Conservation (phyloP, 2,329 filamentous ascomycete species). For the Neospermospora avenae region DNA sequence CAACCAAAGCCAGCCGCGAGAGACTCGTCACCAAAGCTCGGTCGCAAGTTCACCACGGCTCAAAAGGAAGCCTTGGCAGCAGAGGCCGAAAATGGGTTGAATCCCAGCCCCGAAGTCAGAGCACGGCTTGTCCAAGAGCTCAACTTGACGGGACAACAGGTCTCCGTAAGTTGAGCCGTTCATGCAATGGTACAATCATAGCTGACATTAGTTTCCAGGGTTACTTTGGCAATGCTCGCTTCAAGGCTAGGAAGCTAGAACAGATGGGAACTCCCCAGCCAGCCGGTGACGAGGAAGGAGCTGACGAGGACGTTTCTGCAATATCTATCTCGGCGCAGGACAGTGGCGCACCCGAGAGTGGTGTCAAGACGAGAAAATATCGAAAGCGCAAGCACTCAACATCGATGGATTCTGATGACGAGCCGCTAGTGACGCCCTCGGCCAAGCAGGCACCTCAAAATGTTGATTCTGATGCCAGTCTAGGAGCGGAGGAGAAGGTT, state of each 20-base stretch:
- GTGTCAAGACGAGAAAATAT: background rate
- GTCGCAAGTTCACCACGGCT: background rate
- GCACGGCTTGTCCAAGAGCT: constrained; percentile 2
- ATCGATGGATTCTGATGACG: background rate
- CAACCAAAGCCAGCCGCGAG: background rate
- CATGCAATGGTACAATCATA: background rate
- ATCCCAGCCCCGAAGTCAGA: background rate
- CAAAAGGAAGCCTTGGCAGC: background rate
- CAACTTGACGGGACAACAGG: background rate
- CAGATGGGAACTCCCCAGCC: background rate
- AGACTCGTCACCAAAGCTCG: background rate
- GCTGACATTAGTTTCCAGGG: background rate
- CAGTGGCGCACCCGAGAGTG: background rate
- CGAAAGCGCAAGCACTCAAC: background rate
- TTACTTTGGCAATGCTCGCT: constrained; percentile 1
- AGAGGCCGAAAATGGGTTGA: background rate
- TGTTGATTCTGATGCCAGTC: background rate
- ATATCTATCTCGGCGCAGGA: background rate
- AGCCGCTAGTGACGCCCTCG: background rate
- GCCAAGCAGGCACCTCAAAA: background rate
- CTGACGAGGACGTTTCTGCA: background rate
- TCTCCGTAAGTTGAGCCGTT: background rate
- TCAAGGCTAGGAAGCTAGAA: background rate
- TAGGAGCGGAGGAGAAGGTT: background rate
- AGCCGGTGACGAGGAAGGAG: background rate